Conservation (phyloP, 495 filamentous ascomycete genomes). For the Aspergillus hancockii region DNA sequence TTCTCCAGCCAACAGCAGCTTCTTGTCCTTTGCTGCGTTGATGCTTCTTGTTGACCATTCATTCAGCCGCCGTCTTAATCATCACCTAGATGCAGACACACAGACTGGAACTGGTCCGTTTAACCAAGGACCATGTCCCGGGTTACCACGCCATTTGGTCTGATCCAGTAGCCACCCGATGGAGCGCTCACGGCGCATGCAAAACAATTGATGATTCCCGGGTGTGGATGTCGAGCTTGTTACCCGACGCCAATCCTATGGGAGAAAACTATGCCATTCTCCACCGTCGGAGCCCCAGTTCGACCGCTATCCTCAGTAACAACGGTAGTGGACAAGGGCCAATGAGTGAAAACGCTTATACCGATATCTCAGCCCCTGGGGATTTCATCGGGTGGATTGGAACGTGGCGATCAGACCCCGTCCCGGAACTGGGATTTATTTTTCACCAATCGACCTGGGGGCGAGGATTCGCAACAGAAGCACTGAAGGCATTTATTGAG, state of each 20-base stretch:
- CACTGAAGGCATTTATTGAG: conserved; percentile 25
- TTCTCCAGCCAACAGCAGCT: too few relatives aligned
- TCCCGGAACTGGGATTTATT: conserved; percentile 32
- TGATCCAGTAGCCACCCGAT: conserved; percentile 22
- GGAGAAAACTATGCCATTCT: conserved; percentile 25
- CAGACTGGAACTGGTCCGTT: conserved; percentile 17
- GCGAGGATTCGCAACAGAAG: conserved; percentile 34
- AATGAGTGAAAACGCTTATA: background rate
- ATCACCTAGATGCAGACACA: conserved; percentile 17
- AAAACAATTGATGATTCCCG: conserved; percentile 17
- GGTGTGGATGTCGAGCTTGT: conserved; percentile 20
- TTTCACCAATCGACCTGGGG: conserved; percentile 32
- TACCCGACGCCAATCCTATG: conserved; percentile 17
- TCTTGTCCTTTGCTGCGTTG: too few relatives aligned
- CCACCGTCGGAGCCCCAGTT: conserved; percentile 8
- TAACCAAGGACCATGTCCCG: conserved; percentile 17
- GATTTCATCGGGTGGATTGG: conserved; percentile 8
- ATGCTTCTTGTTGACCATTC: too few relatives aligned
- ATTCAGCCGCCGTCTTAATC: too few relatives aligned
- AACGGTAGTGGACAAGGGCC: too few relatives aligned
- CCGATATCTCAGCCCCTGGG: background rate
- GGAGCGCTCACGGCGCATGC: conserved; percentile 24
- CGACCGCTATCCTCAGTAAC: background rate
- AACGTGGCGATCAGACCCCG: conserved; percentile 8
- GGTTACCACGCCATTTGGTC: conserved; percentile 26